A percentile compares a stretch with the other conserved stretches of the same genome.
These are phyloP conservation scores for Diaporthe sp. DNA, from an alignment of 2,329 filamentous ascomycete species.

Conservation along the genomic window DNA sequence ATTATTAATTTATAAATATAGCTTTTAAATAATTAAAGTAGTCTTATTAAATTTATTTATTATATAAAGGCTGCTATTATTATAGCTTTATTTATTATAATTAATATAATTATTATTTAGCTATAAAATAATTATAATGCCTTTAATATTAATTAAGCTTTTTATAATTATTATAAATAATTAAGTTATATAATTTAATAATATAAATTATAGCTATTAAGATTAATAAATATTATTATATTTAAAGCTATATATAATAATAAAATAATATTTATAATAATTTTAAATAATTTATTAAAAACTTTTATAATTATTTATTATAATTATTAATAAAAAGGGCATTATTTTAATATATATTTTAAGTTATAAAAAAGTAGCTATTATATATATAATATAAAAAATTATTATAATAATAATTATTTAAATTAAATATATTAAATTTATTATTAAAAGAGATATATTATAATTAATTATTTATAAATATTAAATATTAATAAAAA, in stretches of 20 bases:
- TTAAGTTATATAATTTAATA: neutral
- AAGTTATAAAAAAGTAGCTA: neutral
- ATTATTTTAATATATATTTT: neutral
- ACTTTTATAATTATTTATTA: too few species aligned
- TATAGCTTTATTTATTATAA: neutral
- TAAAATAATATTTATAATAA: neutral
- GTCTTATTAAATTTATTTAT: neutral
- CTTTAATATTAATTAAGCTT: neutral
- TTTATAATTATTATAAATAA: neutral
- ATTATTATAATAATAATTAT: neutral
- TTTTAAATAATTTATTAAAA: neutral
- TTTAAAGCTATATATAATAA: slow-evolving; percentile 1
- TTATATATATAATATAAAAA: neutral
- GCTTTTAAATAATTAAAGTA: neutral
- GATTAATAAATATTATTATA: neutral
- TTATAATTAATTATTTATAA: neutral
- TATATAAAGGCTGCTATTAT: neutral
- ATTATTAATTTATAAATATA: neutral
- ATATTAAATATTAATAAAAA: neutral
- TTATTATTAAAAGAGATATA: neutral
- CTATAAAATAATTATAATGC: neutral
- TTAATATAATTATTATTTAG: neutral
- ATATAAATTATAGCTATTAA: neutral
- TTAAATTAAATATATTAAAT: neutral
- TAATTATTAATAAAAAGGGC: neutral